Conservation (phyloP, 352 stramenopile genomes). For the Globisporangium paddicum region DNA sequence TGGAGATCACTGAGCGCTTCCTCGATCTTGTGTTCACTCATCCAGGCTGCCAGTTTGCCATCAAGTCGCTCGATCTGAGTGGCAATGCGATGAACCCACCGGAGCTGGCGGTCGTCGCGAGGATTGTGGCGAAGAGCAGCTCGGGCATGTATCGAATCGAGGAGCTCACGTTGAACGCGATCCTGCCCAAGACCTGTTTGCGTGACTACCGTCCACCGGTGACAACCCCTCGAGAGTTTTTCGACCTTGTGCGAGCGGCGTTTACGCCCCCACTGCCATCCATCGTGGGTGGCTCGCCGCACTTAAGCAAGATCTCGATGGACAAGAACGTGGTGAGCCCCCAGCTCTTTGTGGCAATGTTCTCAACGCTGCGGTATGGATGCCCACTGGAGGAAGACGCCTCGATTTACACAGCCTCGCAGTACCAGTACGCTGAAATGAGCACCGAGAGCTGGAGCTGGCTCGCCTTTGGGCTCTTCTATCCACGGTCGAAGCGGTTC, state of each 20-base stretch:
- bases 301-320: neutral
- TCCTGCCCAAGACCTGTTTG: neutral
- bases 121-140: conserved; percentile 1
- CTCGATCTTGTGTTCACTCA: neutral
- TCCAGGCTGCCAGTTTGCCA: neutral
- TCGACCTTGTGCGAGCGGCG: neutral
- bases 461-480: conserved; percentile 18
- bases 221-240: neutral
- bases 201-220: no score
- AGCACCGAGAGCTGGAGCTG: conserved; percentile 11
- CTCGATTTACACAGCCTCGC: neutral
- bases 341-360: neutral
- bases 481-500: conserved; percentile 14
- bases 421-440: neutral
- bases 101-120: conserved; percentile 7
- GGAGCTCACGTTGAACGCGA: neutral
- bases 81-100: neutral
- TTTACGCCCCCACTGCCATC: no score
- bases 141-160: neutral
- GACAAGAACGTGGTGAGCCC: neutral
- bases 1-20: conserved; percentile 7
- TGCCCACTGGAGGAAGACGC: neutral
- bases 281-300: neutral
- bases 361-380: conserved; percentile 1
- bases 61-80: conserved; percentile 4